Evolutionary conservation across 176 grass and related monocot genomes (phyloP), one percentile per base, ranked within the genome.

Genomic region (Triticum turgidum): DNA sequence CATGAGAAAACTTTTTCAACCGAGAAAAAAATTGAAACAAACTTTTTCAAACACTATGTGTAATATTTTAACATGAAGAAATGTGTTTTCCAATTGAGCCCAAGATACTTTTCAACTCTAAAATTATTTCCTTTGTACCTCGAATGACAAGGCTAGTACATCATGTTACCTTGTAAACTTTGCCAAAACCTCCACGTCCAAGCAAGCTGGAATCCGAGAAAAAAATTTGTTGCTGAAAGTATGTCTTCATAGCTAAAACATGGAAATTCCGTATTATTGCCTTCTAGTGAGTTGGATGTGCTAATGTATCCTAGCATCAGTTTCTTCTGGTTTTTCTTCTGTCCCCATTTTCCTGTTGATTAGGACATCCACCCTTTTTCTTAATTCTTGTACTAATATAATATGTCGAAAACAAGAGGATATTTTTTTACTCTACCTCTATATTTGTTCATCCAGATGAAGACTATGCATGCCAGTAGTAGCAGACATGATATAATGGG

Each of bases 141-240:
- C 6, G 52, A 58, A 58, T 52, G 1, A 17, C 14, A 52, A 17
- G 49, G 0, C 14, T 17, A 52, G 14, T 0, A 4, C 12, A 49
- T 49, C 45, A 2, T 69, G 8, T 39, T 71, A 52, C 49, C 59
- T 61, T 58, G 52, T 58, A 21, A 58, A 21, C 52, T 58, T 58
- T 58, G 52, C 52, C 52, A 20, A 58, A 58, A 8, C 52, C 52
- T 20, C 52, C 52, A 18, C 52, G 5, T 58, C 52, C 52, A 58
- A 58, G 17, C 52, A 58, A 58, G 52, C 0, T 58, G 52, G 52
- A 58, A 20, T 58, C 52, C 15, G 52, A 87, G 17, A 94, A 94
- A 88, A 88, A 80, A 47, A 12, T 82, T 74, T 54, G 92, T 94
- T 56, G 80, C 73, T 10, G 54, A 18, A 6, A 54, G 18, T 18